Conservation (phyloP, 306 rosid species). For the Vigna mungo region DNA sequence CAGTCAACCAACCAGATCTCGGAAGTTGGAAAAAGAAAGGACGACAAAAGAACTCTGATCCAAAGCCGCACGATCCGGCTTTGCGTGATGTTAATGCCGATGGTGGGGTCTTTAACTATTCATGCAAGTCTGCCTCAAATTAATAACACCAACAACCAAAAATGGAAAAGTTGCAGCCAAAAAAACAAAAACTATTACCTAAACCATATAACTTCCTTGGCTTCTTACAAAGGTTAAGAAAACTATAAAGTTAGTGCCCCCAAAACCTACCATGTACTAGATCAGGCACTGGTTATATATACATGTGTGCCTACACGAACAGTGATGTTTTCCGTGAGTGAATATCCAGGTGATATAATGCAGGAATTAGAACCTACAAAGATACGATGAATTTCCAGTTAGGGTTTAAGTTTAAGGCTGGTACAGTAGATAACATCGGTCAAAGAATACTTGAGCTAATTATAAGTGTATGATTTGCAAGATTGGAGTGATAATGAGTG, state of each 20-base stretch:
- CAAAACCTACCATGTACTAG: neutral
- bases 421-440: neutral
- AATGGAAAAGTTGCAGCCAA: neutral
- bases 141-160: constrained; percentile 16
- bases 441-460: neutral
- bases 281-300: neutral
- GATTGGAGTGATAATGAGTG: neutral
- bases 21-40: constrained; percentile 41
- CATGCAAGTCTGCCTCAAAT: neutral
- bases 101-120: constrained; percentile 44
- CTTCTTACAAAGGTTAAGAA: constrained; percentile 21
- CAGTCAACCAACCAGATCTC: constrained; percentile 42
- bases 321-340: neutral
- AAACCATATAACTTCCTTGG: constrained; percentile 17
- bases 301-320: neutral
- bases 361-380: constrained; percentile 6
- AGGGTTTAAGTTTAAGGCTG: neutral
- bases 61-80: constrained; percentile 45
- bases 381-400: neutral
- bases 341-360: neutral
- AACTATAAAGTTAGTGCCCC: too few species aligned
- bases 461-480: neutral
- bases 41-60: constrained; percentile 46
- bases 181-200: neutral
- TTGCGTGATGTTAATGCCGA: constrained; percentile 28